phyloP scores from a whole-genome alignment of 805 yeast species.

The Grigorovia jiainica region DNA sequence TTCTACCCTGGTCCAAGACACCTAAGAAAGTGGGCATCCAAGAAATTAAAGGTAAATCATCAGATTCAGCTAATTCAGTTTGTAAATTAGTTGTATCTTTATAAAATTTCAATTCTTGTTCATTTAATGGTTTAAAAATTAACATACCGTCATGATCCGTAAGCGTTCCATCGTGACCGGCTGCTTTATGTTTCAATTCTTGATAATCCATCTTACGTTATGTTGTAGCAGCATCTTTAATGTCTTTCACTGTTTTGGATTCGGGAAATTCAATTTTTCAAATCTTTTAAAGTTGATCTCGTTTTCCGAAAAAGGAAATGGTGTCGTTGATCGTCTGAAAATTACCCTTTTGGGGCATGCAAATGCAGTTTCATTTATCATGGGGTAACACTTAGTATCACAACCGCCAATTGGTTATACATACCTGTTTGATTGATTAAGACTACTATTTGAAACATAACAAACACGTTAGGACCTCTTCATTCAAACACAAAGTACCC shows the following conservation, averaged over 20 bases:
- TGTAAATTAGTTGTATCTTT: slow-evolving; percentile 13
- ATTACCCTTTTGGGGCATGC: no score
- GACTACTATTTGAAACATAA: no score
- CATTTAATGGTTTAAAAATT: slow-evolving; percentile 59
- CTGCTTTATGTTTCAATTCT: slow-evolving; percentile 55
- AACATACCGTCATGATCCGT: slow-evolving; percentile 54
- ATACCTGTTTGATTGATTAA: no score
- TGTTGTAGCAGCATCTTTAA: no score
- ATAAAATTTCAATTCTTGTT: slow-evolving; percentile 73
- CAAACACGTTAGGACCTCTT: no score
- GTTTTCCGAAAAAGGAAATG: not conserved
- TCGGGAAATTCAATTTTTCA: slow-evolving; percentile 2
- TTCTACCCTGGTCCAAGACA: slow-evolving; percentile 17
- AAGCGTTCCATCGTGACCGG: slow-evolving; percentile 83
- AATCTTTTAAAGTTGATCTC: no score
- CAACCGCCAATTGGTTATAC: no score
- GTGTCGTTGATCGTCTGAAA: no score
- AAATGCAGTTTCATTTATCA: no score
- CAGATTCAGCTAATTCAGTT: slow-evolving; percentile 10
- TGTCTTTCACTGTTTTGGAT: no score
- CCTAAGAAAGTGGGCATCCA: slow-evolving; percentile 28
- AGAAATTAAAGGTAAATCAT: slow-evolving; percentile 17
- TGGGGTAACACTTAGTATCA: no score
- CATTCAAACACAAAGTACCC: no score
- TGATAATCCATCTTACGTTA: slow-evolving; percentile 1